phyloP scores from a whole-genome alignment of 345 rosid species.

The Rubroshorea leprosula region DNA sequence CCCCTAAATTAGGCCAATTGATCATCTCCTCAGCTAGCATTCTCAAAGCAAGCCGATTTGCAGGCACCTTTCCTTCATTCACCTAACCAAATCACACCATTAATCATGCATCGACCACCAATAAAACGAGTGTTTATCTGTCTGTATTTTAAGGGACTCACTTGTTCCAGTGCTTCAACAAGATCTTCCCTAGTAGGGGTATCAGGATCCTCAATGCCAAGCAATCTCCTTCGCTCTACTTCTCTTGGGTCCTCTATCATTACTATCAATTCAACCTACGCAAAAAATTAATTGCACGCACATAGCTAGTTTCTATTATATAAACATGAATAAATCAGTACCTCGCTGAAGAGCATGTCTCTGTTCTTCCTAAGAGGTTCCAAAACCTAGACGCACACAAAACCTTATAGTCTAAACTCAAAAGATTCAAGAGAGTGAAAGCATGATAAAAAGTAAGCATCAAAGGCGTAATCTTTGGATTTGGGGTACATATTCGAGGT shows the following conservation, averaged over 20 bases:
- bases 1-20: slow-evolving; percentile 95
- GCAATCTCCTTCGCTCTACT: slow-evolving; percentile 72
- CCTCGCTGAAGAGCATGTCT: slow-evolving; percentile 88
- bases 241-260: slow-evolving; percentile 95
- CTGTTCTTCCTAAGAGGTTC: slow-evolving; percentile 80
- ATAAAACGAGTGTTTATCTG: too few relatives aligned
- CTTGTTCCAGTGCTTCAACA: slow-evolving; percentile 73
- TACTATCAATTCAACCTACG: slow-evolving; percentile 68
- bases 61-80: slow-evolving; percentile 77
- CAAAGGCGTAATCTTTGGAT: slow-evolving; percentile 30
- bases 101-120: not conserved
- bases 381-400: slow-evolving; percentile 70
- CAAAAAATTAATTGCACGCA: too few relatives aligned
- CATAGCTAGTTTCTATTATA: too few relatives aligned
- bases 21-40: slow-evolving; percentile 82
- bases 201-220: slow-evolving; percentile 76
- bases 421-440: not conserved
- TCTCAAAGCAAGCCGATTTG: slow-evolving; percentile 56
- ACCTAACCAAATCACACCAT: slow-evolving; percentile 31
- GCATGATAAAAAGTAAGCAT: not conserved
- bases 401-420: too few relatives aligned
- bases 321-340: too few relatives aligned
- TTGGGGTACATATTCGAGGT: slow-evolving; percentile 28
- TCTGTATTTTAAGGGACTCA: too few relatives aligned
- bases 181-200: slow-evolving; percentile 81